Conservation (phyloP, 805 yeast species). For the Metschnikowia peoriensis region DNA sequence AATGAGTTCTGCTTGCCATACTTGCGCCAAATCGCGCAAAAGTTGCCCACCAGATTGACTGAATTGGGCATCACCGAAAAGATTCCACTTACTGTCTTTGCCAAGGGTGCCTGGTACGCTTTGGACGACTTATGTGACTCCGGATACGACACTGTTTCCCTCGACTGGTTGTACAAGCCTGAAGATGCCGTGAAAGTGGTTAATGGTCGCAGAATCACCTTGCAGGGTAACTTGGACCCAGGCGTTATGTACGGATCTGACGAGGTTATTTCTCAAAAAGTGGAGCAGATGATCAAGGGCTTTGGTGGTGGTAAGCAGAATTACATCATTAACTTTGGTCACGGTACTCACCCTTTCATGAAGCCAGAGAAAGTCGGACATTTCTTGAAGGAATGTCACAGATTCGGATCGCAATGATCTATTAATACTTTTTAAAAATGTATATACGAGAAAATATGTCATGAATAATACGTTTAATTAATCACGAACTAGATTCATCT, state of each 20-base stretch:
- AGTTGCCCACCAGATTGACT: slow-evolving; percentile 63
- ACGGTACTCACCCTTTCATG: slow-evolving; percentile 98
- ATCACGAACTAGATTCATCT: background rate
- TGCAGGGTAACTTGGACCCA: slow-evolving; percentile 96
- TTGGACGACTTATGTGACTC: slow-evolving; percentile 76
- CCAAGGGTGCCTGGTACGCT: slow-evolving; percentile 98
- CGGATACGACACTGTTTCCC: slow-evolving; percentile 84
- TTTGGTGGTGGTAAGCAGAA: slow-evolving; percentile 93
- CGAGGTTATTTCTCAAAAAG: slow-evolving; percentile 76
- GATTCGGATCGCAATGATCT: slow-evolving; percentile 55
- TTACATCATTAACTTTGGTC: slow-evolving; percentile 94
- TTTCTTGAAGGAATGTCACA: slow-evolving; percentile 85
- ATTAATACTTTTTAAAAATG: background rate
- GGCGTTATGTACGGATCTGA: slow-evolving; percentile 90
- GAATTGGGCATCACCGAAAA: slow-evolving; percentile 69
- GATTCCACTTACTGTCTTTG: slow-evolving; percentile 86
- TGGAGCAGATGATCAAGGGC: slow-evolving; percentile 81
- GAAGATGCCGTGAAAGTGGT: slow-evolving; percentile 75
- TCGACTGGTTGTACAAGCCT: slow-evolving; percentile 91
- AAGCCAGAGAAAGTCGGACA: slow-evolving; percentile 84
- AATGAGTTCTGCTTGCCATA: slow-evolving; percentile 87
- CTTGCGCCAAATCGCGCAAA: slow-evolving; percentile 67
- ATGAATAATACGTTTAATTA: background rate
- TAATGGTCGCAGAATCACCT: slow-evolving; percentile 67
- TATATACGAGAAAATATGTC: background rate